phyloP scores from a whole-genome alignment of 495 filamentous ascomycete genomes.

The Penicillium macrosclerotiorum region DNA sequence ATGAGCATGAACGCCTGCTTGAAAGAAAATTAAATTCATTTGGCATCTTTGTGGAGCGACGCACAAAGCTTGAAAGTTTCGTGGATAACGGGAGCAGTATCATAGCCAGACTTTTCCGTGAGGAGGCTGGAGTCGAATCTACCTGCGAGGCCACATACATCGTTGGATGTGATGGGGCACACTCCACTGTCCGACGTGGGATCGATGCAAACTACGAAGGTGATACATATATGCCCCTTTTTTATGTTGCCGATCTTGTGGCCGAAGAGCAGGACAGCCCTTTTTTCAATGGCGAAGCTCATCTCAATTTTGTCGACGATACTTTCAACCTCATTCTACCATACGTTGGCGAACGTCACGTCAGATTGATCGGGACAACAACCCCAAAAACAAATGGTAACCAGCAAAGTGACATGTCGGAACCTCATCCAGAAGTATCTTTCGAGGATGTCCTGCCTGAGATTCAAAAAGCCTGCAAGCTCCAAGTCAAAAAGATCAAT shows the following conservation, averaged over 20 bases:
- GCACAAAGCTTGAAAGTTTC: constrained; percentile 25
- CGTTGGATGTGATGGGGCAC: constrained; percentile 38
- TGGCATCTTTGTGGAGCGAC: constrained; percentile 32
- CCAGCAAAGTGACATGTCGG: not conserved
- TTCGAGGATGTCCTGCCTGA: constrained; percentile 30
- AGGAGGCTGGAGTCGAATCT: constrained; percentile 13
- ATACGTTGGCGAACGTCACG: constrained; percentile 18
- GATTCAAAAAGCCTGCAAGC: constrained; percentile 13
- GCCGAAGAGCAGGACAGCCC: constrained; percentile 19
- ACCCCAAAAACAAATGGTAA: not conserved
- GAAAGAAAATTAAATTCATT: constrained; percentile 29
- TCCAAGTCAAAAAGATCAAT: constrained; percentile 32
- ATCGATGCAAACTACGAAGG: constrained; percentile 30
- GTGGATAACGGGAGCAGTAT: constrained; percentile 22
- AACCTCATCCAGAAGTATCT: constrained; percentile 15
- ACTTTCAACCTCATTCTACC: constrained; percentile 31
- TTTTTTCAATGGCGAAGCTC: constrained; percentile 35
- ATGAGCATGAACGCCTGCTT: constrained; percentile 37
- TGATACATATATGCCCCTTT: constrained; percentile 30
- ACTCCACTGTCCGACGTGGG: constrained; percentile 29
- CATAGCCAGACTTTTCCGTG: constrained; percentile 22
- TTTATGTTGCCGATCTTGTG: constrained; percentile 37
- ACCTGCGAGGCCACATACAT: constrained; percentile 29
- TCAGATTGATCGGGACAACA: constrained; percentile 25
- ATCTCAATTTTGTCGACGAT: constrained; percentile 25